Conservation (phyloP, 2,329 filamentous ascomycete genomes). For the Byssothecium circinans region DNA sequence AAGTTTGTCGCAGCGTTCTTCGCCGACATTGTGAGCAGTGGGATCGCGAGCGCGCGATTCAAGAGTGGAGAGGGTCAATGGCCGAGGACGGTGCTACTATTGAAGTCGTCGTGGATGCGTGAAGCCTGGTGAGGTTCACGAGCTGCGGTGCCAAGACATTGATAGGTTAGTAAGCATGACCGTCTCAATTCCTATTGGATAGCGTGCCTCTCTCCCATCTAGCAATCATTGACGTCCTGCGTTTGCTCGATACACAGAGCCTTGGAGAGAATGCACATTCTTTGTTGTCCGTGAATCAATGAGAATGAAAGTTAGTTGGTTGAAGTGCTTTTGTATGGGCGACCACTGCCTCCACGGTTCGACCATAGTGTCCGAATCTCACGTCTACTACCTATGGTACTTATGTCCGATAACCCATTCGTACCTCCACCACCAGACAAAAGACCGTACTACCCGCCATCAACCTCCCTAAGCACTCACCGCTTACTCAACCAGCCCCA, state of each 20-base stretch:
- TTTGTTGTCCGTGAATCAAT: no score
- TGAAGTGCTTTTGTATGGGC: no score
- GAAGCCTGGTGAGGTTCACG: slow-evolving; percentile 29
- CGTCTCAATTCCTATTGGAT: neutral
- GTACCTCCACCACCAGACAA: no score
- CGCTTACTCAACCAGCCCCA: slow-evolving; percentile 5
- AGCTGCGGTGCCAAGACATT: slow-evolving; percentile 28
- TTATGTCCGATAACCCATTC: no score
- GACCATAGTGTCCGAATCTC: no score
- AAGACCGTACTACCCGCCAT: neutral
- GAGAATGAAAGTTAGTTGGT: no score
- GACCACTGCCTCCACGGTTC: no score
- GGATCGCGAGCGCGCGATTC: slow-evolving; percentile 11
- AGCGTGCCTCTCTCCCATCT: neutral
- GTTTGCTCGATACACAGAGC: no score
- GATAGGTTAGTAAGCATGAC: slow-evolving; percentile 3
- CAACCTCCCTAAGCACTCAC: neutral
- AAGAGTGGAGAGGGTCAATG: slow-evolving; percentile 29
- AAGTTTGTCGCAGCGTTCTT: slow-evolving; percentile 37
- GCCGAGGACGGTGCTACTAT: slow-evolving; percentile 18
- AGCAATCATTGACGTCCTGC: neutral
- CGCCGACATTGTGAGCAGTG: slow-evolving; percentile 31
- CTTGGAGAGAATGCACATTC: no score
- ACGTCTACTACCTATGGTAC: no score
- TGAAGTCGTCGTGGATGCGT: slow-evolving; percentile 18